Conservation (phyloP, 179 eudicot species). For the Monotropa hypopitys region DNA sequence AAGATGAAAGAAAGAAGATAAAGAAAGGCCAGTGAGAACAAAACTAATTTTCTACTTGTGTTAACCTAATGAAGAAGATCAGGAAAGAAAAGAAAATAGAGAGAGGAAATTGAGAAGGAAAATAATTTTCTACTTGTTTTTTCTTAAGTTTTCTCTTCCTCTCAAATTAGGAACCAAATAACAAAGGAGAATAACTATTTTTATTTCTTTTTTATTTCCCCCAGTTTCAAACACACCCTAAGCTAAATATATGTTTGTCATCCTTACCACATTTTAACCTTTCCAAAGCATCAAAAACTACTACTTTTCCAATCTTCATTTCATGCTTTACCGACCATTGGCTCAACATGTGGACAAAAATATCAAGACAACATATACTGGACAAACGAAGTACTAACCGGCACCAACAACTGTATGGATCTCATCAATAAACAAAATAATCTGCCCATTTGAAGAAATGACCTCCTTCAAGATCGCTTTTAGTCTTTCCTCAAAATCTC, state of each 20-base stretch:
- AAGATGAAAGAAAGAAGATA: background rate
- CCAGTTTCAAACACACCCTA: background rate
- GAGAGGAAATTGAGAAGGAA: background rate
- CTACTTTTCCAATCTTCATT: background rate
- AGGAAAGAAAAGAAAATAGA: background rate
- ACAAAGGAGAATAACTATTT: background rate
- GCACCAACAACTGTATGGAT: constrained; percentile 98
- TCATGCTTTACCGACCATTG: background rate
- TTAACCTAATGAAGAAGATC: background rate
- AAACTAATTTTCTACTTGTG: background rate
- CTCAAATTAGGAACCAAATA: background rate
- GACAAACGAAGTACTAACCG: constrained; percentile 26
- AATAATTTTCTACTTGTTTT: background rate
- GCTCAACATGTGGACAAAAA: background rate
- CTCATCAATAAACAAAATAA: constrained; percentile 86
- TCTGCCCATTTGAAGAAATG: constrained; percentile 81
- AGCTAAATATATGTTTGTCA: background rate
- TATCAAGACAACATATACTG: background rate
- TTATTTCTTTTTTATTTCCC: background rate
- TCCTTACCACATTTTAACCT: background rate
- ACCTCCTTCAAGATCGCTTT: constrained; percentile 96
- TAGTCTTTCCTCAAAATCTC: constrained; percentile 93
- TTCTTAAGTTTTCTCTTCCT: background rate
- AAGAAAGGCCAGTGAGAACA: background rate
- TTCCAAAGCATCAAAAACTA: background rate